phyloP scores from a whole-genome alignment of 345 rosid species.

The Erucastrum elatum region DNA sequence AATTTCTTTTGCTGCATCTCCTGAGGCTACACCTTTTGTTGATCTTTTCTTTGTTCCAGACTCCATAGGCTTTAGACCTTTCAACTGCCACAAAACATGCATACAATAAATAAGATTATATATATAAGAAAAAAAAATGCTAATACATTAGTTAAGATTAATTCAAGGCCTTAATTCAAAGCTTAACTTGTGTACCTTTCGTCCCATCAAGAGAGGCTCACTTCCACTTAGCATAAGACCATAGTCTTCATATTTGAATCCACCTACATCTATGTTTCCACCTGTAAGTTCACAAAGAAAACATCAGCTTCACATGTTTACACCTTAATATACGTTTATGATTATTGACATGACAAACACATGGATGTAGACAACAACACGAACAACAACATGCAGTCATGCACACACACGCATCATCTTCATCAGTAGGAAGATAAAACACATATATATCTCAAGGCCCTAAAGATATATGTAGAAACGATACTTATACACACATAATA shows the following conservation, averaged over 20 bases:
- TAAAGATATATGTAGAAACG: background rate
- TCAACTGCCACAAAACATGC: slow-evolving; percentile 18
- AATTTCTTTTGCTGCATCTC: slow-evolving; percentile 20
- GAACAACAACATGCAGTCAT: too few species aligned
- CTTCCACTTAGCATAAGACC: slow-evolving; percentile 23
- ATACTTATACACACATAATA: background rate
- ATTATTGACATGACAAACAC: background rate
- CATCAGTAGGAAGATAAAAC: background rate
- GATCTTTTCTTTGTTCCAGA: slow-evolving; percentile 12
- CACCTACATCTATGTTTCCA: slow-evolving; percentile 26
- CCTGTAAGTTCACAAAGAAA: slow-evolving; percentile 15
- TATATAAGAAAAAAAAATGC: background rate
- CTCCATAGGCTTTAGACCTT: background rate
- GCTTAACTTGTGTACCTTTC: slow-evolving; percentile 28
- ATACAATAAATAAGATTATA: background rate
- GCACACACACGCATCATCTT: background rate
- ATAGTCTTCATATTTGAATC: slow-evolving; percentile 13
- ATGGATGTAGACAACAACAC: background rate
- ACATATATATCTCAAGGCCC: background rate
- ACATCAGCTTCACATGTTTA: slow-evolving; percentile 2
- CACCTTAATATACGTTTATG: background rate
- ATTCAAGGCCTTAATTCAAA: background rate
- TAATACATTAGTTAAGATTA: too few species aligned
- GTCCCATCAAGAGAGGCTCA: slow-evolving; percentile 23
- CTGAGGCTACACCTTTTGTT: background rate